Evolutionary conservation across 2,329 filamentous ascomycete species (phyloP).

Genomic region (Berkeleyomyces basicola): DNA sequence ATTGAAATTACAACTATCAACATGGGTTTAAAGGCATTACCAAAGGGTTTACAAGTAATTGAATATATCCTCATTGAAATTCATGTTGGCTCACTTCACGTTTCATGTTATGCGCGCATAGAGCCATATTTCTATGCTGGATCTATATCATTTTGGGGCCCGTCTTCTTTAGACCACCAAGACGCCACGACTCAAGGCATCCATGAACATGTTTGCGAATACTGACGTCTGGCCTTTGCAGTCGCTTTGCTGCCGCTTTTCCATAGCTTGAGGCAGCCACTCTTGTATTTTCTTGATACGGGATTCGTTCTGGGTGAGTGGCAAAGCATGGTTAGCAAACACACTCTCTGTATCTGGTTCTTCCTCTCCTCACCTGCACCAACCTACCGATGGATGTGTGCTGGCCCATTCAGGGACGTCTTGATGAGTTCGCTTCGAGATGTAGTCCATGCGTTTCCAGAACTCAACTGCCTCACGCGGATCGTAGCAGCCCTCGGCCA

Average conservation of each 20-base stretch:
- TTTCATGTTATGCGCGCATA: too few relatives aligned
- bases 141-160: too few relatives aligned
- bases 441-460: slow-evolving; percentile 48
- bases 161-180: background rate
- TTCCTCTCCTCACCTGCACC: background rate
- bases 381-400: slow-evolving; percentile 55
- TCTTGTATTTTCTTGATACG: slow-evolving; percentile 48
- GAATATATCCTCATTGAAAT: too few relatives aligned
- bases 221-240: slow-evolving; percentile 31
- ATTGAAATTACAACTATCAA: too few relatives aligned
- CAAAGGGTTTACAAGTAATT: too few relatives aligned
- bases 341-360: background rate
- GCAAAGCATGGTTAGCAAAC: background rate
- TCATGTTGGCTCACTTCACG: too few relatives aligned
- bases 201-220: slow-evolving; percentile 36
- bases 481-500: slow-evolving; percentile 64
- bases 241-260: slow-evolving; percentile 36
- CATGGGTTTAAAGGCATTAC: too few relatives aligned
- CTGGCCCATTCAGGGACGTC: slow-evolving; percentile 54
- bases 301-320: slow-evolving; percentile 34
- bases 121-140: too few relatives aligned
- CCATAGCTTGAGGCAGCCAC: slow-evolving; percentile 42
- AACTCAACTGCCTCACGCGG: slow-evolving; percentile 49
- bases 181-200: slow-evolving; percentile 22
- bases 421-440: slow-evolving; percentile 22